Evolutionary conservation across 176 grass and related monocot species (phyloP).

Genomic region (Alloteropsis semialata): DNA sequence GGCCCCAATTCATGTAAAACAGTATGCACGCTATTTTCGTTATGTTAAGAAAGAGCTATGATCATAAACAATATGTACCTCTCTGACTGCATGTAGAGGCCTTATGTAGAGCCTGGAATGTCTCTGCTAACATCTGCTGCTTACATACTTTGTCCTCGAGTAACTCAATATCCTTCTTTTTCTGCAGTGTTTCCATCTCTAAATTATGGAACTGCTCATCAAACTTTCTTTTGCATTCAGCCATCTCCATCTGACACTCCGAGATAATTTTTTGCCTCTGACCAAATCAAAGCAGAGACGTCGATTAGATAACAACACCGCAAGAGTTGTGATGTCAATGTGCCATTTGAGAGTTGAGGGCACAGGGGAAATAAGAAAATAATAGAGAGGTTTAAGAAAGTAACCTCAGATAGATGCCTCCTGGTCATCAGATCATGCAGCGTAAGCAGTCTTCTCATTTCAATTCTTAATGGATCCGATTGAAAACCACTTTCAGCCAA

Average conservation of each 20-base stretch:
- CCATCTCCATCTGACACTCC: constrained; percentile 25
- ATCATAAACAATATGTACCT: constrained; percentile 29
- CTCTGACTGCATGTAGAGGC: background rate
- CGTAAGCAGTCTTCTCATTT: constrained; percentile 32
- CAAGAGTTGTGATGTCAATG: background rate
- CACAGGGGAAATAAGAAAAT: background rate
- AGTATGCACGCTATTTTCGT: background rate
- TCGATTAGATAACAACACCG: constrained; percentile 14
- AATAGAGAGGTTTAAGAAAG: constrained; percentile 23
- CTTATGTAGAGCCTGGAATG: constrained; percentile 35
- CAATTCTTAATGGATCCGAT: constrained; percentile 16
- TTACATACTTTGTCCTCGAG: constrained; percentile 37
- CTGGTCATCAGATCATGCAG: constrained; percentile 25
- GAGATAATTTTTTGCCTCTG: constrained; percentile 37
- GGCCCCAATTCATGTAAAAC: background rate
- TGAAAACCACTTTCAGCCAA: constrained; percentile 15
- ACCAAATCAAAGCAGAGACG: constrained; percentile 20
- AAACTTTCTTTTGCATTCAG: constrained; percentile 43
- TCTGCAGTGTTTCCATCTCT: constrained; percentile 35
- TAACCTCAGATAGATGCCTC: constrained; percentile 46
- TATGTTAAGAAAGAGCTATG: constrained; percentile 10
- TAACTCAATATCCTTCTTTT: constrained; percentile 28
- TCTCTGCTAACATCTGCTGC: constrained; percentile 46
- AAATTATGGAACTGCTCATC: constrained; percentile 25
- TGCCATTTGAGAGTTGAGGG: constrained; percentile 6